Evolutionary conservation across 495 filamentous ascomycete species (phyloP).

Genomic region (Penicillium antarcticum): DNA sequence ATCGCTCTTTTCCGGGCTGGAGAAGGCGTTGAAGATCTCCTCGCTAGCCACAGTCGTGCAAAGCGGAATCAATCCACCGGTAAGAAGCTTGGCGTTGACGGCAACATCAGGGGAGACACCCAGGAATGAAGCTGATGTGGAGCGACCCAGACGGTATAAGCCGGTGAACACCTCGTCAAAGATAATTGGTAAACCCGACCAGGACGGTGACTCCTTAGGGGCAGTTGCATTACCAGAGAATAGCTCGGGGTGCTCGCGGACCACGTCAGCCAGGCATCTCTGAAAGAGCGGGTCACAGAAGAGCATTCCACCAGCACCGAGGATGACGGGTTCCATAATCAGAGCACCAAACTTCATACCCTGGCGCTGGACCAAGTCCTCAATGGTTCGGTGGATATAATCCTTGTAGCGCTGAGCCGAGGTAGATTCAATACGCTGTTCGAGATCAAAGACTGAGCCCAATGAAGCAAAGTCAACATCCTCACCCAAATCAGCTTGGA

Average conservation of each 20-base stretch:
- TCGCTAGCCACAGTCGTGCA: slow-evolving; percentile 67
- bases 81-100: slow-evolving; percentile 75
- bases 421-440: slow-evolving; percentile 38
- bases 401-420: slow-evolving; percentile 48
- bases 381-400: slow-evolving; percentile 54
- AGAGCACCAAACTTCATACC: slow-evolving; percentile 69
- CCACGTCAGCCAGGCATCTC: slow-evolving; percentile 56
- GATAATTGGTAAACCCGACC: slow-evolving; percentile 71
- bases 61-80: slow-evolving; percentile 73
- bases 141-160: slow-evolving; percentile 70
- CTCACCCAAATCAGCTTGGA: slow-evolving; percentile 45
- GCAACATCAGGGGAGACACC: slow-evolving; percentile 63
- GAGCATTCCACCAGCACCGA: slow-evolving; percentile 77
- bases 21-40: slow-evolving; percentile 67
- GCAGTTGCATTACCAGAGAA: slow-evolving; percentile 27
- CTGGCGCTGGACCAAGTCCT: slow-evolving; percentile 43
- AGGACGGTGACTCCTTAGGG: slow-evolving; percentile 29
- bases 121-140: slow-evolving; percentile 63
- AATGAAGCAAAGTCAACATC: slow-evolving; percentile 47
- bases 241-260: slow-evolving; percentile 53
- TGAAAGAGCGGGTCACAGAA: slow-evolving; percentile 80
- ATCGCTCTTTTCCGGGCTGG: slow-evolving; percentile 63
- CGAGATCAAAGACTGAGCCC: slow-evolving; percentile 58
- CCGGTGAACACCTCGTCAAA: slow-evolving; percentile 83
- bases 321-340: slow-evolving; percentile 70